These are phyloP conservation scores for Lipomyces yamadae DNA, from an alignment of 805 yeast species.

Conservation along the genomic window DNA sequence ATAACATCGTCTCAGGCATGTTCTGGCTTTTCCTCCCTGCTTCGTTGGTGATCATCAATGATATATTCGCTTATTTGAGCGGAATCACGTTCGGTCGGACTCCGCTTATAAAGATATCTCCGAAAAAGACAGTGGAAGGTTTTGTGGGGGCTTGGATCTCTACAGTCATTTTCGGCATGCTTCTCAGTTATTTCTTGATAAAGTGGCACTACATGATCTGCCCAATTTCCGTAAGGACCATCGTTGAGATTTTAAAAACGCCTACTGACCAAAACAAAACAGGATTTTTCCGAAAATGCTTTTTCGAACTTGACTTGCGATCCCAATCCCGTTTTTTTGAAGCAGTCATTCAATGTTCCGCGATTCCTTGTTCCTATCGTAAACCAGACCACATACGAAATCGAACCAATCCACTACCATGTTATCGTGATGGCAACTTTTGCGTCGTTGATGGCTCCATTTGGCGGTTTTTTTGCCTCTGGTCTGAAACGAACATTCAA, in stretches of 20 bases:
- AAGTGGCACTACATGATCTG: constrained; percentile 79
- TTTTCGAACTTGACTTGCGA: constrained; percentile 72
- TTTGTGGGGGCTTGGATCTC: constrained; percentile 97
- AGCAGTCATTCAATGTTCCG: constrained; percentile 79
- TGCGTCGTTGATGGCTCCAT: constrained; percentile 96
- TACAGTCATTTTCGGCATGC: constrained; percentile 74
- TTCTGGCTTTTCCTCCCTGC: constrained; percentile 95
- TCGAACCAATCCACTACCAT: constrained; percentile 88
- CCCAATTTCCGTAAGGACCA: constrained; percentile 57
- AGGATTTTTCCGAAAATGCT: constrained; percentile 30
- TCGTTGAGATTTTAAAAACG: background rate
- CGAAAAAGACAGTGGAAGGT: constrained; percentile 97
- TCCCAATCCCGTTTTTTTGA: constrained; percentile 85
- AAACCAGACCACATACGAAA: constrained; percentile 40
- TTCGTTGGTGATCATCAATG: constrained; percentile 88
- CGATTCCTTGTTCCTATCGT: constrained; percentile 59
- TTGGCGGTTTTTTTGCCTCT: constrained; percentile 97
- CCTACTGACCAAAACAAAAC: background rate
- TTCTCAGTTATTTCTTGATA: constrained; percentile 66
- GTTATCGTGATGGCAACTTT: constrained; percentile 84
- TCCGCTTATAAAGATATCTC: constrained; percentile 89
- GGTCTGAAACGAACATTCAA: constrained; percentile 95
- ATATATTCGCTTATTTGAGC: constrained; percentile 93
- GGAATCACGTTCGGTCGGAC: constrained; percentile 96
- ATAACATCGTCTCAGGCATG: constrained; percentile 87